A percentile compares a stretch with the other conserved stretches of the same genome.
These are phyloP conservation scores for Sarocladium oryzae DNA, from an alignment of 2,329 filamentous ascomycete species.

Conservation along the genomic window DNA sequence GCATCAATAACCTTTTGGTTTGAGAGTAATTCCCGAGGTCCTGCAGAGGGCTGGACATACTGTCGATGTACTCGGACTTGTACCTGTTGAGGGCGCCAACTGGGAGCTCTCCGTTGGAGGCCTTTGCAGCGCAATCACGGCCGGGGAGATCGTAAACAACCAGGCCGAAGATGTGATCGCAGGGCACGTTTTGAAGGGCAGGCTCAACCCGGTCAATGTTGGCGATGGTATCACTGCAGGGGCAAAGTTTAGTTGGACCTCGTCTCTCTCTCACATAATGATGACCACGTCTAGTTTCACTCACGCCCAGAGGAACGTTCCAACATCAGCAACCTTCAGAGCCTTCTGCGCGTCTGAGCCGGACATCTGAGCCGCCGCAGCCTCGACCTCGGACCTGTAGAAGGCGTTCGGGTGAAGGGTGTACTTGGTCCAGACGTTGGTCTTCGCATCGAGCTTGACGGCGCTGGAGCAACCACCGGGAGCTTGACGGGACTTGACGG, in stretches of 20 bases:
- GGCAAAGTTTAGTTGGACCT: too few relatives aligned
- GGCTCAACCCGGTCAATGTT: slow-evolving; percentile 31
- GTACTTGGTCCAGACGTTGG: slow-evolving; percentile 32
- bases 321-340: slow-evolving; percentile 29
- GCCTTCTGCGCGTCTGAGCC: slow-evolving; percentile 24
- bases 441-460: slow-evolving; percentile 30
- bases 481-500: slow-evolving; percentile 17
- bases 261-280: background rate
- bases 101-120: slow-evolving; percentile 55
- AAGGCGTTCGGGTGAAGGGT: slow-evolving; percentile 33
- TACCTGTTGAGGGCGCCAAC: slow-evolving; percentile 43
- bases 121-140: slow-evolving; percentile 56
- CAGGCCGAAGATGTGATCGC: slow-evolving; percentile 34
- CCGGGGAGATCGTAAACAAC: slow-evolving; percentile 60
- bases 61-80: slow-evolving; percentile 35
- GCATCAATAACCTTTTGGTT: background rate
- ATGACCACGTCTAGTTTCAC: slow-evolving; percentile 13
- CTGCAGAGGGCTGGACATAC: slow-evolving; percentile 18
- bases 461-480: slow-evolving; percentile 25
- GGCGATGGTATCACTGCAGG: slow-evolving; percentile 28
- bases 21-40: background rate
- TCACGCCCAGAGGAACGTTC: slow-evolving; percentile 34
- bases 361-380: slow-evolving; percentile 23
- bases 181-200: slow-evolving; percentile 28
- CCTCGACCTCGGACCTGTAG: slow-evolving; percentile 29